Base-by-base conservation (phyloP, 371 early-diverging fungal genomes). In the Lichtheimia hyalospora region DNA sequence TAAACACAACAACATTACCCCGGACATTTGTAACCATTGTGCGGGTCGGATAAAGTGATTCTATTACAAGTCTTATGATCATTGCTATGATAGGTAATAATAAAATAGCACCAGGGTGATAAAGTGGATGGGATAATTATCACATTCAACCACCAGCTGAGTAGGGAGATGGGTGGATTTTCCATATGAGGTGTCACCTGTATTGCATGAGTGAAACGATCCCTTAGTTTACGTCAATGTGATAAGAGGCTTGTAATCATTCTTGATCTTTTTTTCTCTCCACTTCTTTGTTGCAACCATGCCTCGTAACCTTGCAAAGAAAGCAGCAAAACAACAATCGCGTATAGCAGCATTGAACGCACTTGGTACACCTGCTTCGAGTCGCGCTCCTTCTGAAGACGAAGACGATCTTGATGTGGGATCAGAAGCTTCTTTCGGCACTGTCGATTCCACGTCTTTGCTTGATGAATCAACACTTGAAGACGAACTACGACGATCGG, bases 241-340 rank as follows among this genome's bases (percentile, higher is more conserved):
- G 34, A 34, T 34, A 8, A 34, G 34, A 34, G 34, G 34, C 34
- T 34, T 34, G 34, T 34, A 34, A 8, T 8, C 5, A 8, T 10
- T 34, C 25, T 7, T 34, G 10, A 8, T 8, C 5, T 8, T 10
- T 34, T 39, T 7, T 48, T 57, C 34, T 61, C 55, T 50, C 70
- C 56, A 25, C 67, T 74, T 4, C 57, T 34, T 41, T 70, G 67
- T 49, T 68, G 70, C 24, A 49, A 46, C 41, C 3, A 64, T 64
- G 65, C 57, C 65, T 15, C 52, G 43, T 3, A 64, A 57, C 52
- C 50, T 64, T 14, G 52, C 49, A 5, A 64, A 64, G 41, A 54
- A 60, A 57, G 65, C 60, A n/a, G 53, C 42, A 8, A 64, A 64
- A 27, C 65, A 64, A 25, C 55, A 64, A 46, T 50, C 52, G 5